A percentile compares a stretch with the other conserved stretches of the same genome.
These are phyloP conservation scores for Zygosaccharomyces rouxii DNA, from an alignment of 805 yeast genomes.

Conservation along the genomic window DNA sequence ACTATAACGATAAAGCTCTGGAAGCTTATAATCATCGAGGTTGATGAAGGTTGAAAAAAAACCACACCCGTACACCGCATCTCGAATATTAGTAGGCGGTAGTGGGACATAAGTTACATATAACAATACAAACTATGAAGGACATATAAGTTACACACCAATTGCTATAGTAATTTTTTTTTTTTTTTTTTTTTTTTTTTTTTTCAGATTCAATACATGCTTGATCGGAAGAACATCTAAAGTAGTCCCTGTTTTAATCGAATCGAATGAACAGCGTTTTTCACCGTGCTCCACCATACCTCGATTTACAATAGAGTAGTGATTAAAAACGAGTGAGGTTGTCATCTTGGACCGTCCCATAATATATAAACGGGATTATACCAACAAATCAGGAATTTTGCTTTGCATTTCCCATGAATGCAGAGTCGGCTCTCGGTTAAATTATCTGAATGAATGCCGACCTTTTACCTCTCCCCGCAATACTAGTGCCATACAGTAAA, in stretches of 20 bases:
- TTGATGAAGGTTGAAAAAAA: neutral
- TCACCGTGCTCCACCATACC: constrained; percentile 46
- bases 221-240: constrained; percentile 39
- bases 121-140: too few species aligned
- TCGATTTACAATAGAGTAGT: constrained; percentile 51
- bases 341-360: constrained; percentile 43
- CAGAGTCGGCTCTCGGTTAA: constrained; percentile 40
- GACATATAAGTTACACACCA: too few species aligned
- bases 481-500: too few species aligned
- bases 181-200: too few species aligned
- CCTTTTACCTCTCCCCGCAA: constrained; percentile 38
- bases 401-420: constrained; percentile 27
- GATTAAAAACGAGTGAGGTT: constrained; percentile 45
- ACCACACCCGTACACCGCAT: too few species aligned
- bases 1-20: neutral
- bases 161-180: too few species aligned
- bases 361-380: constrained; percentile 39
- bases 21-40: neutral
- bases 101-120: too few species aligned
- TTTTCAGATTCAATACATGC: constrained; percentile 10
- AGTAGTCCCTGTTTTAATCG: constrained; percentile 44
- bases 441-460: constrained; percentile 42
- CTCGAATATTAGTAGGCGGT: too few species aligned
- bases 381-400: constrained; percentile 27
- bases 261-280: constrained; percentile 41